phyloP scores from a whole-genome alignment of 768 basidiomycete species.

The Mycena leptocephala region DNA sequence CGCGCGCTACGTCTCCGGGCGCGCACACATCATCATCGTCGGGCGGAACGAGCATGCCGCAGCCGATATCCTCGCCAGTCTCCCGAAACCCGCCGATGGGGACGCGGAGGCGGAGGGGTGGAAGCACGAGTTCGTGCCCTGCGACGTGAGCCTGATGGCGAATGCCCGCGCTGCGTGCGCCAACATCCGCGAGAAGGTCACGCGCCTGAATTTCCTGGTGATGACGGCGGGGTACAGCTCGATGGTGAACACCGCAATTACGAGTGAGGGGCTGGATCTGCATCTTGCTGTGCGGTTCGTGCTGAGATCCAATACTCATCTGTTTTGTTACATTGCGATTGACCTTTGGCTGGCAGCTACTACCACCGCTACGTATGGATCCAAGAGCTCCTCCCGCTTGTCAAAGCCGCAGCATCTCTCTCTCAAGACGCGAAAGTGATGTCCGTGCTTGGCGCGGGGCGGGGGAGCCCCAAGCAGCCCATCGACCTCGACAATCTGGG shows the following conservation, averaged over 20 bases:
- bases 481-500: conserved; percentile 39
- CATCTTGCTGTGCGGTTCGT: conserved; percentile 35
- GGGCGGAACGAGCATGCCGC: conserved; percentile 55
- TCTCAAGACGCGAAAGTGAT: conserved; percentile 53
- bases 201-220: conserved; percentile 50
- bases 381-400: conserved; percentile 49
- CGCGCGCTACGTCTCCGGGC: conserved; percentile 51
- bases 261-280: conserved; percentile 53
- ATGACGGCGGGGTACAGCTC: conserved; percentile 49
- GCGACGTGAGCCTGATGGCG: conserved; percentile 53
- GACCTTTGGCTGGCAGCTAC: conserved; percentile 45
- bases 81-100: conserved; percentile 43
- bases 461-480: conserved; percentile 34
- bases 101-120: neutral
- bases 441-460: conserved; percentile 48
- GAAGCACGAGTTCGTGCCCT: conserved; percentile 52
- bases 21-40: conserved; percentile 55
- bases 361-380: conserved; percentile 54
- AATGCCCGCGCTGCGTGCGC: conserved; percentile 48
- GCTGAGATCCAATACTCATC: too few species aligned
- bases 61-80: conserved; percentile 45
- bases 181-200: conserved; percentile 45
- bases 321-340: too few species aligned
- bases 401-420: conserved; percentile 47
- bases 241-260: conserved; percentile 45